Percentiles rank a stretch among this genome's conserved stretches.
These are phyloP conservation scores for Trypanosoma caninum DNA, from an alignment of 208 protist genomes.

Conservation along the genomic window DNA sequence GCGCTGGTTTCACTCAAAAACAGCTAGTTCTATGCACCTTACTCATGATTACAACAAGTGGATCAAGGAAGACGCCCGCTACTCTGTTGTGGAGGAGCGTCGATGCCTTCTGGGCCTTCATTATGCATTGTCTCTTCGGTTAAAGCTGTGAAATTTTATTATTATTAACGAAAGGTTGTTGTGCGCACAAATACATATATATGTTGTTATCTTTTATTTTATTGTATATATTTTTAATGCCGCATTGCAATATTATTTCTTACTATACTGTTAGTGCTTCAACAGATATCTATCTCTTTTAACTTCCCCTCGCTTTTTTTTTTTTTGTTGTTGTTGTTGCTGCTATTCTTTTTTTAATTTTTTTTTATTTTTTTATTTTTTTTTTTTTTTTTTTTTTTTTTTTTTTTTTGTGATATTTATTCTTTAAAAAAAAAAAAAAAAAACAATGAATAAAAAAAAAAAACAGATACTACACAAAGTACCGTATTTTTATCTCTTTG, in stretches of 20 bases:
- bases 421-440: constrained; percentile 7
- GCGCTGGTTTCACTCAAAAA: constrained; percentile 52
- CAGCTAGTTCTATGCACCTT: constrained; percentile 68
- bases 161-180: not conserved
- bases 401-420: constrained; percentile 15
- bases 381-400: constrained; percentile 5
- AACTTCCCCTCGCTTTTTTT: not conserved
- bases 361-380: constrained; percentile 8
- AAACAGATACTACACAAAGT: not conserved
- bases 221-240: not conserved
- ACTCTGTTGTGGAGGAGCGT: constrained; percentile 53
- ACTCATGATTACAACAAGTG: constrained; percentile 76
- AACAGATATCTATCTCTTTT: not conserved
- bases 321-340: not conserved
- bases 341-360: not conserved
- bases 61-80: constrained; percentile 63
- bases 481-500: not conserved
- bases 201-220: not conserved
- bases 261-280: not conserved
- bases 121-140: constrained; percentile 48
- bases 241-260: not conserved
- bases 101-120: constrained; percentile 66
- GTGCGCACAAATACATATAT: not conserved
- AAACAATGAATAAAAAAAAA: not conserved
- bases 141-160: constrained; percentile 12